Base-by-base conservation (phyloP, 1,139 yeast species). In the Zygoascus hellenicus region DNA sequence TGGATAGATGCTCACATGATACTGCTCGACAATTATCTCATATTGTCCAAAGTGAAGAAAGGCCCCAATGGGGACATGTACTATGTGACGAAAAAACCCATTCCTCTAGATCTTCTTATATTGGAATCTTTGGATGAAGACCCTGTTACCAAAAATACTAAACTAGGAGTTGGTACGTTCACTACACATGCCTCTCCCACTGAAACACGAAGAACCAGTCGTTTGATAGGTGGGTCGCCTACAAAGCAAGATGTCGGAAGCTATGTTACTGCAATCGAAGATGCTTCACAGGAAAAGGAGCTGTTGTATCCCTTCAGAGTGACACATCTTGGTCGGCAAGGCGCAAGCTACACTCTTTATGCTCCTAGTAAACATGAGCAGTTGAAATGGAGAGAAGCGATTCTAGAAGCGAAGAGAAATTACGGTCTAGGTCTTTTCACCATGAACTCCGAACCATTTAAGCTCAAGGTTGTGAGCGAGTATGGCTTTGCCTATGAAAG, bases 11-110 rank as follows among this genome's bases (percentile, higher is more conserved):
- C 69, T 0, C 84, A 80, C 56, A 58, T 85, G 33, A 78, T 87
- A 22, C 65, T 87, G 35, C 67, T 88, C 47, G 96, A 88, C 60
- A 85, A 88, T 58, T 86, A 73, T 57, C 64, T 88, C 41, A 67
- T 88, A 19, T 73, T 88, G 6, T 80, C 92, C 2, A 94, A 86
- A 47, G 54, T 59, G 11, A 55, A 64, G 6, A 68, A 67, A 34
- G 68, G 68, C 5, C 55, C 51, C 43, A 57, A 58, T 41, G 66
- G 65, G 3, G 55, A 58, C 1, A 62, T 60, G 30, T 61, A 63
- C 41, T 61, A 62, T 35, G 41, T 50, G 11, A 42, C 51, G 5
- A 43, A 44, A 17, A 53, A 60, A 54, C 74, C 75, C 7, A 69
- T 70, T 42, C 71, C 74, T 5, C 53, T 70, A 47, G 74, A 69